Evolutionary conservation across 768 basidiomycete genomes (phyloP), one percentile per base, ranked within the genome.

Genomic region (Floccularia luteovirens): DNA sequence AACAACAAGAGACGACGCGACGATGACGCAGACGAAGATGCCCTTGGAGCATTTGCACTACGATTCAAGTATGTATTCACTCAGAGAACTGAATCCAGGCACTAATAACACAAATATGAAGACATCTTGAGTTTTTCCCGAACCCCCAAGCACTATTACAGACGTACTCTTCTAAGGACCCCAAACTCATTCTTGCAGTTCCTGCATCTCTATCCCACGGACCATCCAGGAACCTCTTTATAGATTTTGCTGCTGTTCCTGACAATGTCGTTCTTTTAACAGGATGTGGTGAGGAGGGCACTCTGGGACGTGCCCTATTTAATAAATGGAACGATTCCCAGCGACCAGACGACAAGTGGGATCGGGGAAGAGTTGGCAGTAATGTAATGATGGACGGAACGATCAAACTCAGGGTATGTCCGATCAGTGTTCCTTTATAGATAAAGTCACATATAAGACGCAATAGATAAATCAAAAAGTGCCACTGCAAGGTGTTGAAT

Each of bases 191-290:
- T 45, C 72, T 99, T 12, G 90, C 92, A 0, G 85, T 94, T 20
- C 96, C 96, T 1, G 82, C 90, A 1, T 90, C 90, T 3, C 70
- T 99, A 35, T 93, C 91, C 0, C 87, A 97, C 51, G 94, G 94
- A 1, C 83, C 89, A 6, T 93, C 92, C 0, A 77, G 96, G 32
- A 69, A 76, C 24, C 59, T 98, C 3, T 97, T 99, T 57, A 73
- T 79, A 12, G 78, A 90, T 38, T 92, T 97, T 61, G 90, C 91
- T 3, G 69, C 78, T 5, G 73, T 82, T 3, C 77, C 84, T 0
- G 83, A 83, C 44, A 94, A 94, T 48, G 82, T 96, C 39, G 74
- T 99, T 22, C 68, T 99, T 3, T 74, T 98, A 30, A 96, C 94
- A 0, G 69, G 74, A 3, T 73, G 82, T 23, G 74, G 83, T 24